Conservation (phyloP, 2,329 filamentous ascomycete species). For the Ceratocystis lukuohia region DNA sequence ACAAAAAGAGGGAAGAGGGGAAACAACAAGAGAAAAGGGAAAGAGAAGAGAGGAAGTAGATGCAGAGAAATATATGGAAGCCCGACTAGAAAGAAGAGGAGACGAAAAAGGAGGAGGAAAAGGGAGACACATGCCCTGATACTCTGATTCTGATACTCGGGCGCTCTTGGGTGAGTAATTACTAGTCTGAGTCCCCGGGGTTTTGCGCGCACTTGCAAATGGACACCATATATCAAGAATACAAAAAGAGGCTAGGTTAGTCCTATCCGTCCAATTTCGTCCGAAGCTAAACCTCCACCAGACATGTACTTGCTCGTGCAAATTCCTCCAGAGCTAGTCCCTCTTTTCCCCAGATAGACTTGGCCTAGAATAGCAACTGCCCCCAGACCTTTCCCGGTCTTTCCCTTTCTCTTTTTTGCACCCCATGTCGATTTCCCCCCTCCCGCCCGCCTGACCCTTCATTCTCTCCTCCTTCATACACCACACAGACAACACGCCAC, state of each 20-base stretch:
- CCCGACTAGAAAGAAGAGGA: neutral
- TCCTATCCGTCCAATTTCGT: neutral
- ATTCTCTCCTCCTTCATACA: no score
- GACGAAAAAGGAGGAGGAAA: neutral
- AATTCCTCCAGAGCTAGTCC: neutral
- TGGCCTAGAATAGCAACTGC: no score
- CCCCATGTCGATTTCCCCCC: no score
- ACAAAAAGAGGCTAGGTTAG: neutral
- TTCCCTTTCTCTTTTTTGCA: neutral
- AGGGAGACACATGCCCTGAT: neutral
- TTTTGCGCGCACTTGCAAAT: neutral
- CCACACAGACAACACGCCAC: no score
- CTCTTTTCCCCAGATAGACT: neutral
- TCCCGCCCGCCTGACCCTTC: no score
- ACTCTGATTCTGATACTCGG: neutral
- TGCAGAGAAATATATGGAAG: no score
- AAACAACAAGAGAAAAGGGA: neutral
- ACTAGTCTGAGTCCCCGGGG: no score
- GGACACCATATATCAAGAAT: neutral
- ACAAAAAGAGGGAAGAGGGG: neutral
- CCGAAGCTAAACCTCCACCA: neutral
- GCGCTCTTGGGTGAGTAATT: neutral
- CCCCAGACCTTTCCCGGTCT: neutral
- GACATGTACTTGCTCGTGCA: neutral
- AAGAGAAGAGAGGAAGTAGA: neutral